phyloP scores from a whole-genome alignment of 2,329 filamentous ascomycete genomes.

The Didymella arachidicola region DNA sequence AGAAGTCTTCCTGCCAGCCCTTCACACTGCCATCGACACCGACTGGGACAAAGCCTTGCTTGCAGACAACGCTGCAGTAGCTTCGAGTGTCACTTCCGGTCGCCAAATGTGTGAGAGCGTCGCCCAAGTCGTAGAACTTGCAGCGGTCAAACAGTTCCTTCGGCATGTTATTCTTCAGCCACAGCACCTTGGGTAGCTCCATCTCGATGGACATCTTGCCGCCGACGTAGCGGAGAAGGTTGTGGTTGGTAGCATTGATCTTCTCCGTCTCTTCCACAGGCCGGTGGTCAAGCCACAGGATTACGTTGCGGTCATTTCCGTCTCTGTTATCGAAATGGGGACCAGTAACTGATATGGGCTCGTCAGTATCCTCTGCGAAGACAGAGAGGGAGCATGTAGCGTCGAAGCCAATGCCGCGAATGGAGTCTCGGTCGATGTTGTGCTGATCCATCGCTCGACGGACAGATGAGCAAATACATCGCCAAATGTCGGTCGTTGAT shows the following conservation, averaged over 20 bases:
- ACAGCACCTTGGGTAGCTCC: conserved; percentile 98
- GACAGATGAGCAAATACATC: conserved; percentile 88
- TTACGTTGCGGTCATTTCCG: conserved; percentile 89
- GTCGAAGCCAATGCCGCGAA: conserved; percentile 95
- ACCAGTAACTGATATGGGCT: conserved; percentile 88
- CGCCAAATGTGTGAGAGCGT: conserved; percentile 92
- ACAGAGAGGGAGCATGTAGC: conserved; percentile 97
- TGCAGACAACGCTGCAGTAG: conserved; percentile 96
- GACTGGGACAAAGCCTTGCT: conserved; percentile 96
- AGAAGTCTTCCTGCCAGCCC: conserved; percentile 97
- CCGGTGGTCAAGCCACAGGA: conserved; percentile 96
- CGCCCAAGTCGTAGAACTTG: conserved; percentile 96
- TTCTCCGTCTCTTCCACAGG: conserved; percentile 88
- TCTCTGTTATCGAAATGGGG: conserved; percentile 80
- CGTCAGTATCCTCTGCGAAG: conserved; percentile 86
- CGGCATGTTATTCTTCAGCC: conserved; percentile 99
- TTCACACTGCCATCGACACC: conserved; percentile 97
- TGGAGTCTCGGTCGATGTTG: conserved; percentile 74
- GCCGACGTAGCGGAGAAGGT: conserved; percentile 92
- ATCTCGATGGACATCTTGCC: conserved; percentile 99
- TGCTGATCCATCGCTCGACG: conserved; percentile 83
- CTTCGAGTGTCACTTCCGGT: conserved; percentile 91
- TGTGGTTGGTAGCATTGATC: conserved; percentile 93
- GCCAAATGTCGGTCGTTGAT: conserved; percentile 98
- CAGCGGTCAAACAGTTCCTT: conserved; percentile 86